A percentile compares a stretch with the other conserved stretches of the same genome.
Conservation (phyloP, 306 rosid species). For the Prinsepia uniflora region DNA sequence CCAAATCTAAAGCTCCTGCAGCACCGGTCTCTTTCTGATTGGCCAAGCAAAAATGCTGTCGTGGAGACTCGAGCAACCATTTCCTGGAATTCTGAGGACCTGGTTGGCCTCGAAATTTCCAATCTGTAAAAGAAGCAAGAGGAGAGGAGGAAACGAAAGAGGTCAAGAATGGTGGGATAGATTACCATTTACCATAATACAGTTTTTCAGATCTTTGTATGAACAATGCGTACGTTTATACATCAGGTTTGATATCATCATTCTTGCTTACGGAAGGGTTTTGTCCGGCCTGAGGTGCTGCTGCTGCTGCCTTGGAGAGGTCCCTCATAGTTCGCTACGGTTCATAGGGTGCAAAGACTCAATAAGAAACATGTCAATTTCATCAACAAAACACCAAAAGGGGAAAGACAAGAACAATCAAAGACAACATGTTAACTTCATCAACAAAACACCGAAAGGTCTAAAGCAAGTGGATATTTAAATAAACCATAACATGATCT, state of each 20-base stretch:
- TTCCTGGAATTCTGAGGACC: constrained; percentile 24
- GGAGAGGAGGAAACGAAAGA: background rate
- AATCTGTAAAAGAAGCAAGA: constrained; percentile 31
- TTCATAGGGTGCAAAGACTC: constrained; percentile 12
- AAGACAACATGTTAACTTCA: background rate
- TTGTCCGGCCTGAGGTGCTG: constrained; percentile 35
- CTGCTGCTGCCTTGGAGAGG: constrained; percentile 42
- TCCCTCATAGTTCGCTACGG: constrained; percentile 67
- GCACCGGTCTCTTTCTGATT: background rate
- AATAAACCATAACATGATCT: background rate
- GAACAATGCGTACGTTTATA: background rate
- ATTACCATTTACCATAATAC: background rate
- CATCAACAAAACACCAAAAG: background rate
- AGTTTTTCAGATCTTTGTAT: background rate
- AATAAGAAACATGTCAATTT: background rate
- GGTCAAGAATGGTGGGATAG: background rate
- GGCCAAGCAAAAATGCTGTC: constrained; percentile 7
- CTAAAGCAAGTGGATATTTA: background rate
- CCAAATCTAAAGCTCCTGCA: constrained; percentile 5
- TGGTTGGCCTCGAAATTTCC: constrained; percentile 35
- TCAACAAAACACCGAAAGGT: background rate
- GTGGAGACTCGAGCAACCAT: constrained; percentile 23
- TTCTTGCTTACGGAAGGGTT: constrained; percentile 42
- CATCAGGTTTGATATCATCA: constrained; percentile 30
- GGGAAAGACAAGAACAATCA: too few relatives aligned